phyloP scores from a whole-genome alignment of 1,284 basidiomycete species.

The Fomitopsis pinicola region DNA sequence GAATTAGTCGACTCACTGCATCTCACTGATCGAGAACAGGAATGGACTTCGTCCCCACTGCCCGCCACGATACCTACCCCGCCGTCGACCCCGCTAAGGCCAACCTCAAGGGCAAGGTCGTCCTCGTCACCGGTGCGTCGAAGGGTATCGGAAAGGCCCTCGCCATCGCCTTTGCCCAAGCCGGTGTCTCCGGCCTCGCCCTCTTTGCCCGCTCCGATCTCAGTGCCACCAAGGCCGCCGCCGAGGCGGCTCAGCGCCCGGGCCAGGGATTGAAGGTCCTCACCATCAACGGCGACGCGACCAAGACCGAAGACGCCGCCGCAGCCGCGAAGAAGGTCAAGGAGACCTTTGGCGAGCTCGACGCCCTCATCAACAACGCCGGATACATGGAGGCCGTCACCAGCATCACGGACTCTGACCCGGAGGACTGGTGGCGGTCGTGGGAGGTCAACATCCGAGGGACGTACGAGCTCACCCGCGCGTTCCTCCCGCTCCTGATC shows the following conservation, averaged over 20 bases:
- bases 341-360: slow-evolving; percentile 1
- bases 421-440: slow-evolving; percentile 9
- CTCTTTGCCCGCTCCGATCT: slow-evolving; percentile 4
- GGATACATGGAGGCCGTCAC: slow-evolving; percentile 8
- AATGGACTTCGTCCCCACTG: neutral
- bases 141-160: neutral
- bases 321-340: slow-evolving; percentile 4
- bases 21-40: neutral
- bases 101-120: neutral
- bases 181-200: slow-evolving; percentile 1
- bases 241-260: slow-evolving; percentile 1
- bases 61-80: slow-evolving; percentile 1
- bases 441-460: slow-evolving; percentile 9
- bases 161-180: slow-evolving; percentile 1
- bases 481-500: slow-evolving; percentile 2
- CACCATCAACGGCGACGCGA: neutral
- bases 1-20: too few species aligned
- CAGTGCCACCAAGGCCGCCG: neutral
- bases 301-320: neutral
- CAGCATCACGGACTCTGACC: slow-evolving; percentile 7
- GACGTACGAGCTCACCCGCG: slow-evolving; percentile 6
- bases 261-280: slow-evolving; percentile 4
- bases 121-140: neutral
- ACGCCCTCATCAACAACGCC: slow-evolving; percentile 9
- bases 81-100: slow-evolving; percentile 1